phyloP scores from a whole-genome alignment of 1,139 yeast genomes.

The Geotrichum europaeum region DNA sequence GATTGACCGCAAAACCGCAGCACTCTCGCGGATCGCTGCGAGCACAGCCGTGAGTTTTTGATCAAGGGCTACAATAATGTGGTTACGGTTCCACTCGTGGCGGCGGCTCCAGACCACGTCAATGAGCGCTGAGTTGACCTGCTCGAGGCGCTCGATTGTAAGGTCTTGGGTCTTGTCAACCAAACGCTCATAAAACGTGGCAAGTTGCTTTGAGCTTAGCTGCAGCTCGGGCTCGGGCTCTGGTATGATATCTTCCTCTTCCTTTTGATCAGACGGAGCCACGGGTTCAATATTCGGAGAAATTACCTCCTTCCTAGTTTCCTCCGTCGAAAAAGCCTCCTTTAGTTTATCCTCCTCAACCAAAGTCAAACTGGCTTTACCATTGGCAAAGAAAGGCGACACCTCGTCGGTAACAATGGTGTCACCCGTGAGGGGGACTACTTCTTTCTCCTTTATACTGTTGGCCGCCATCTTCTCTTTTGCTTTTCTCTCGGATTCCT shows the following conservation, averaged over 20 bases:
- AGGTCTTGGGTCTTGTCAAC: slow-evolving; percentile 42
- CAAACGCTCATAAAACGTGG: slow-evolving; percentile 31
- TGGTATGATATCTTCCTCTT: not conserved
- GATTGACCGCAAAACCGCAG: not conserved
- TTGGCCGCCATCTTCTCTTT: not conserved
- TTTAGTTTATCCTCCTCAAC: not conserved
- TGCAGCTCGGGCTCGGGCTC: not conserved
- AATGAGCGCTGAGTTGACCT: slow-evolving; percentile 64
- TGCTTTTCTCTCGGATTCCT: not conserved
- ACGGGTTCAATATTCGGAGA: not conserved
- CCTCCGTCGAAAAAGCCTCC: not conserved
- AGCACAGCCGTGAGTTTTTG: slow-evolving; percentile 18
- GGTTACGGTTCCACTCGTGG: slow-evolving; percentile 57
- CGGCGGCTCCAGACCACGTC: slow-evolving; percentile 73
- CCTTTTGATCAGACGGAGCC: not conserved
- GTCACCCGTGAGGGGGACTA: not conserved
- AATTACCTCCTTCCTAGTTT: not conserved
- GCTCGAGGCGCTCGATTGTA: slow-evolving; percentile 66
- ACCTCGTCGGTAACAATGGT: not conserved
- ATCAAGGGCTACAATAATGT: slow-evolving; percentile 26
- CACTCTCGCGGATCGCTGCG: slow-evolving; percentile 11
- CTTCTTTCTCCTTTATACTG: not conserved
- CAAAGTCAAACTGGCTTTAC: not conserved
- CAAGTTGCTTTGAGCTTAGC: not conserved
- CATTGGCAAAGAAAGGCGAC: not conserved